These are phyloP conservation scores for Rhodamnia argentea DNA, from an alignment of 345 rosid species.

Conservation along the genomic window DNA sequence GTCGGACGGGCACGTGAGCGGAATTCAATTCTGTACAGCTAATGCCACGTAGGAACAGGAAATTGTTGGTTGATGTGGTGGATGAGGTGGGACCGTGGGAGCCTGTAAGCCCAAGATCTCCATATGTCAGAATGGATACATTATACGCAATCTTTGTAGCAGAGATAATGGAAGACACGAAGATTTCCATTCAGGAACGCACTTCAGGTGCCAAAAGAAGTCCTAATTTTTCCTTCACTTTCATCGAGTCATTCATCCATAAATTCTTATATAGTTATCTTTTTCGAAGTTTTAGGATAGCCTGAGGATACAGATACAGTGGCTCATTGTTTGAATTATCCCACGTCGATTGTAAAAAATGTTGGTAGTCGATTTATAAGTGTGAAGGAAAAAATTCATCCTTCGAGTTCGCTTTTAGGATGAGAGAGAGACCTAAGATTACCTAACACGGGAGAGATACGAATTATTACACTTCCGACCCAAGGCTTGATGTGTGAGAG, in stretches of 20 bases:
- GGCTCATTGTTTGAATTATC: no score
- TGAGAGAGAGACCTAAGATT: no score
- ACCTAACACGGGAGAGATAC: no score
- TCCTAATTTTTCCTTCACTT: not conserved
- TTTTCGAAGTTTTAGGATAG: not conserved
- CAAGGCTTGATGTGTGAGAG: no score
- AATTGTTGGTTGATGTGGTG: not conserved
- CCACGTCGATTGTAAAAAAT: fast-evolving
- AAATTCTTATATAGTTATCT: not conserved
- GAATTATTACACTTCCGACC: no score
- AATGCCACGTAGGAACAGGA: not conserved
- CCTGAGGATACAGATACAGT: not conserved
- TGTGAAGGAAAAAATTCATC: no score
- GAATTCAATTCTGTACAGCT: no score
- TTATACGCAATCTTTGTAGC: not conserved
- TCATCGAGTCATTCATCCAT: not conserved
- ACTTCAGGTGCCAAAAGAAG: not conserved
- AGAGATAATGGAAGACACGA: not conserved
- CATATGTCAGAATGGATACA: not conserved
- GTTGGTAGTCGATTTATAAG: no score
- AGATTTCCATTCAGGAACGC: not conserved
- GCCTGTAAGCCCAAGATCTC: not conserved
- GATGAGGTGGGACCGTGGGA: not conserved
- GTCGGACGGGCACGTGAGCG: not conserved
- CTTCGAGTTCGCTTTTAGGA: no score